These are phyloP conservation scores for Linum trigynum DNA, from an alignment of 345 rosid species.

Conservation along the genomic window DNA sequence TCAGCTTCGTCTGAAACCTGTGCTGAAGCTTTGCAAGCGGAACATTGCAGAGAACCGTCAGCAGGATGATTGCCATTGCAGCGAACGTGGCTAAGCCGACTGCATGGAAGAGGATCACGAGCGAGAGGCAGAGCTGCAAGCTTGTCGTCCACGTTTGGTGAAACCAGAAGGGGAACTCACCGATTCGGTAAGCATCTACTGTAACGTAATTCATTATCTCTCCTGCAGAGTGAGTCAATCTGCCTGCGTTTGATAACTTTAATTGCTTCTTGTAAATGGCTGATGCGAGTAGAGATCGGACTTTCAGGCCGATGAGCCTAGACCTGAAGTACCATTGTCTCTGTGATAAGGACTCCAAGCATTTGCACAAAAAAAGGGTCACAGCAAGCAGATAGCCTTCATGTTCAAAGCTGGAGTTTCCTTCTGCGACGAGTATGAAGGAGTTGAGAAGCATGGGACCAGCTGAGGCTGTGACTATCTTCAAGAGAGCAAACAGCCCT, in stretches of 20 bases:
- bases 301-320: constrained; percentile 68
- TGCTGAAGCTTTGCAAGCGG: constrained; percentile 91
- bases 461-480: constrained; percentile 60
- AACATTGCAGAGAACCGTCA: constrained; percentile 72
- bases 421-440: constrained; percentile 85
- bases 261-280: constrained; percentile 76
- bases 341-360: constrained; percentile 69
- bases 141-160: constrained; percentile 92
- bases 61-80: constrained; percentile 54
- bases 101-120: constrained; percentile 61
- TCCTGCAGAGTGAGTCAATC: constrained; percentile 69
- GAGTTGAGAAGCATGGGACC: constrained; percentile 87
- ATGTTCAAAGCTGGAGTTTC: constrained; percentile 44
- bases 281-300: constrained; percentile 71
- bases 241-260: constrained; percentile 62
- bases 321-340: constrained; percentile 90
- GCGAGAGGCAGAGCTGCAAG: constrained; percentile 70
- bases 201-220: constrained; percentile 90
- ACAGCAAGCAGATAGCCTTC: constrained; percentile 71
- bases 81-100: constrained; percentile 86
- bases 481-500: constrained; percentile 74
- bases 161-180: constrained; percentile 92
- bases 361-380: constrained; percentile 49
- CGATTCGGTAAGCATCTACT: constrained; percentile 87
- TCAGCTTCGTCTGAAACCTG: constrained; percentile 65